phyloP scores from a whole-genome alignment of 768 basidiomycete species.

The Agaricus sinodeliciosus region DNA sequence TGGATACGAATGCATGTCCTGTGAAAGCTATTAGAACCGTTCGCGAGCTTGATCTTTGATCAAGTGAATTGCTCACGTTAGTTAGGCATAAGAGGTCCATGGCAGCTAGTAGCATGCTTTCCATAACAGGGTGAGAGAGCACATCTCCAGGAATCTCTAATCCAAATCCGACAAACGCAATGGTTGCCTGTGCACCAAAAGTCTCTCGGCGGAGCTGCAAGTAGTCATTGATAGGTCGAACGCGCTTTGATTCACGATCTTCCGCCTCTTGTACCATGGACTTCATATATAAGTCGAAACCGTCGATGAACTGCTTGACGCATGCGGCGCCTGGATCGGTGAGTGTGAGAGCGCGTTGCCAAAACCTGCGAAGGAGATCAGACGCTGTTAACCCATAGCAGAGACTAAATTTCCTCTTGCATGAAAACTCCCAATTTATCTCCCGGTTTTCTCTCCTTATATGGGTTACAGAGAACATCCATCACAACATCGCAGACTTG shows the following conservation, averaged over 20 bases:
- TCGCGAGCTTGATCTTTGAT: background rate
- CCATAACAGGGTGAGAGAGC: slow-evolving; percentile 15
- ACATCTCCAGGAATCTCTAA: slow-evolving; percentile 18
- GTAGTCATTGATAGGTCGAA: slow-evolving; percentile 14
- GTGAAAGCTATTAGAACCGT: background rate
- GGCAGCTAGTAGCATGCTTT: slow-evolving; percentile 11
- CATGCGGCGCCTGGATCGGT: slow-evolving; percentile 7
- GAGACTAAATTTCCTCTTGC: slow-evolving; percentile 1
- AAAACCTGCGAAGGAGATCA: slow-evolving; percentile 9
- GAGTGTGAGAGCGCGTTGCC: slow-evolving; percentile 13
- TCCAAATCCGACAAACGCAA: slow-evolving; percentile 14
- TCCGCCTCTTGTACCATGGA: slow-evolving; percentile 16
- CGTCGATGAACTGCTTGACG: slow-evolving; percentile 12
- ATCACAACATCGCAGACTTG: slow-evolving; percentile 15
- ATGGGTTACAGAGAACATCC: slow-evolving; percentile 18
- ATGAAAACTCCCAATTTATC: slow-evolving; percentile 12
- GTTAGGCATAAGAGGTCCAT: slow-evolving; percentile 14
- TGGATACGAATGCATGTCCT: slow-evolving; percentile 19
- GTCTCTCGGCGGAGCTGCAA: slow-evolving; percentile 15
- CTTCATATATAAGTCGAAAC: slow-evolving; percentile 14
- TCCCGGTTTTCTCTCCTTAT: slow-evolving; percentile 13
- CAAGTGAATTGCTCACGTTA: slow-evolving; percentile 11
- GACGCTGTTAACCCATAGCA: background rate
- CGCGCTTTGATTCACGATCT: slow-evolving; percentile 9
- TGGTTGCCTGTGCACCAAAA: slow-evolving; percentile 14